Conservation (phyloP, 2,329 filamentous ascomycete genomes). For the Cercospora janseana region DNA sequence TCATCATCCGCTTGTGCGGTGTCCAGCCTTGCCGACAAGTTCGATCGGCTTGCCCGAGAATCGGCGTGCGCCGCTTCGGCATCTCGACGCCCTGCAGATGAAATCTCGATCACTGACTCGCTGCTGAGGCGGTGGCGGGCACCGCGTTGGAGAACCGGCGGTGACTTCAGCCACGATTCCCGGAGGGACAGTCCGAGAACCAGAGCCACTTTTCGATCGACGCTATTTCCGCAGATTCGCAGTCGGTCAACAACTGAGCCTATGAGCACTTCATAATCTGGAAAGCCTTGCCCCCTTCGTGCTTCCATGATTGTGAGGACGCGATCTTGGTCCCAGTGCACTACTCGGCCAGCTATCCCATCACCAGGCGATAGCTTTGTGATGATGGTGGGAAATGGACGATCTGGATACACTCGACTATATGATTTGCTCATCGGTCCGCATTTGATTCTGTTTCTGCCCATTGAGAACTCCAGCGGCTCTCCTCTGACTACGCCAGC, state of each 20-base stretch:
- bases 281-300: conserved; percentile 67
- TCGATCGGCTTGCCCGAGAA: not conserved
- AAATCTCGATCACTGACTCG: conserved; percentile 7
- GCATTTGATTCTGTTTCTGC: conserved; percentile 17
- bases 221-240: conserved; percentile 72
- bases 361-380: conserved; percentile 56
- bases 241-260: conserved; percentile 58
- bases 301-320: conserved; percentile 65
- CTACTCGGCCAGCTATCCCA: conserved; percentile 51
- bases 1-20: conserved; percentile 1
- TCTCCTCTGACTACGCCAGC: conserved; percentile 32
- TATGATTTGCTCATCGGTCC: conserved; percentile 42
- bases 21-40: not conserved
- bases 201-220: conserved; percentile 66
- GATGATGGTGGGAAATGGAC: conserved; percentile 62
- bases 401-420: conserved; percentile 52
- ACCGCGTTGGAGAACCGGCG: not conserved
- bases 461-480: conserved; percentile 24
- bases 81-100: conserved; percentile 8
- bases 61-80: not conserved
- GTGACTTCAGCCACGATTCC: conserved; percentile 50
- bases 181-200: conserved; percentile 64
- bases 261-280: conserved; percentile 67
- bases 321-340: conserved; percentile 68
- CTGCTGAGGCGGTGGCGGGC: not conserved